Percentiles rank a stretch among this genome's conserved stretches.
These are phyloP conservation scores for Cutaneotrichosporon sp. DNA, from an alignment of 1,284 basidiomycete species.

Conservation along the genomic window DNA sequence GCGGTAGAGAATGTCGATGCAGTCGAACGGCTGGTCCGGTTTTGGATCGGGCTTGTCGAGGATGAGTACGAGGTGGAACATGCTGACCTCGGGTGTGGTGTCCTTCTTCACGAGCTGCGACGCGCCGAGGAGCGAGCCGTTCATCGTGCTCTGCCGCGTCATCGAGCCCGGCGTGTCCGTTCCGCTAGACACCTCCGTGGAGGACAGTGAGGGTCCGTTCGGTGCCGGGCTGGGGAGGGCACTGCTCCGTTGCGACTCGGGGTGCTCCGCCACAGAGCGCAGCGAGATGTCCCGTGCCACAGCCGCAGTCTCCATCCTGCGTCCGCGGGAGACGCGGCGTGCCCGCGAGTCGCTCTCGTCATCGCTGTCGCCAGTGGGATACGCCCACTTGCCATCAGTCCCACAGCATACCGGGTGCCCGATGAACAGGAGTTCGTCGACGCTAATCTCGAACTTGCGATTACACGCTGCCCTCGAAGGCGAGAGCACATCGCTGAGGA, in stretches of 20 bases:
- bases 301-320: slow-evolving; percentile 9
- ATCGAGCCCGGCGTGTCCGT: neutral
- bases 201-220: neutral
- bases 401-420: slow-evolving; percentile 88
- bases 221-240: neutral
- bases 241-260: slow-evolving; percentile 5
- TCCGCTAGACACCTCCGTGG: neutral
- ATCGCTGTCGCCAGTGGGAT: slow-evolving; percentile 24
- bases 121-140: no score
- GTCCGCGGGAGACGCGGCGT: slow-evolving; percentile 9
- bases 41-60: slow-evolving; percentile 79
- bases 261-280: slow-evolving; percentile 10
- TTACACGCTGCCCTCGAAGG: slow-evolving; percentile 78
- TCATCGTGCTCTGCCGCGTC: no score
- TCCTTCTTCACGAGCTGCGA: neutral
- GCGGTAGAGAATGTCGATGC: slow-evolving; percentile 66
- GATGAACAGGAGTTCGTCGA: slow-evolving; percentile 90
- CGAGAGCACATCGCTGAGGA: slow-evolving; percentile 74
- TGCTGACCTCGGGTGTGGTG: slow-evolving; percentile 58
- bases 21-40: slow-evolving; percentile 55
- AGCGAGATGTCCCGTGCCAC: slow-evolving; percentile 4
- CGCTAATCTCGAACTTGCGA: slow-evolving; percentile 86
- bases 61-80: slow-evolving; percentile 83
- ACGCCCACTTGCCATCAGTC: slow-evolving; percentile 62
- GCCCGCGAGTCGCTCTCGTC: slow-evolving; percentile 13